Base-by-base conservation (phyloP, 805 yeast species). In the Candida broadrunensis region DNA sequence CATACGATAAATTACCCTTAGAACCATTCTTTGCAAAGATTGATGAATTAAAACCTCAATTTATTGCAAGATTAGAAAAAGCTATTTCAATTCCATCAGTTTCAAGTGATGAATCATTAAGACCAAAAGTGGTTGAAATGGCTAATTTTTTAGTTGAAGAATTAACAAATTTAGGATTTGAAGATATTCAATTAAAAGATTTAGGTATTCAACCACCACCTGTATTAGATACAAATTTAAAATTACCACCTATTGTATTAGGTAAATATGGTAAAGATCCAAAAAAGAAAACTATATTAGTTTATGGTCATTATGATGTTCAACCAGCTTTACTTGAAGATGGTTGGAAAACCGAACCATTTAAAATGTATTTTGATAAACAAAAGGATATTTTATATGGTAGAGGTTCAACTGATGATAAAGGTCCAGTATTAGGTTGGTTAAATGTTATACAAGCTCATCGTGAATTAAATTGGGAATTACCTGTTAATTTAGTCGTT, bases 401-500 rank as follows among this genome's bases (percentile, higher is more conserved):
- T 36, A 81, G 99, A 66, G 99, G 99, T 33, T 72, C 96, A 16
- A 86, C 97, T 32, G 99, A 93, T 61, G 99, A 93, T 62, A 93
- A 95, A 66, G 99, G 99, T 24, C 99, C 99, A 27, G 95, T 93
- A 34, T 73, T 90, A 53, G 97, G 96, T 40, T 93, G 99, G 99
- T 77, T 93, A 61, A 91, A 93, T 61, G 84, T 83, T 31, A 74
- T 93, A 33, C 85, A 90, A 68, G 97, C 99, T 13, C 97, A 93
- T 68, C 81, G 76, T 42, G 85, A 81, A 51, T 77, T 88, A 42
- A 89, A 88, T 16, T 58, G 87, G 56, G 97, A 90, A 48, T 75
- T 93, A 43, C 99, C 99, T 15, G 97, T 93, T 47, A 93, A 93
- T 70, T 67, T 93, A 54, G 78, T 89, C 37, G 84, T 86, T 61